Evolutionary conservation across 2,329 filamentous ascomycete genomes (phyloP), one percentile per base, ranked within the genome.

Genomic region (Coniochaeta ligniaria): DNA sequence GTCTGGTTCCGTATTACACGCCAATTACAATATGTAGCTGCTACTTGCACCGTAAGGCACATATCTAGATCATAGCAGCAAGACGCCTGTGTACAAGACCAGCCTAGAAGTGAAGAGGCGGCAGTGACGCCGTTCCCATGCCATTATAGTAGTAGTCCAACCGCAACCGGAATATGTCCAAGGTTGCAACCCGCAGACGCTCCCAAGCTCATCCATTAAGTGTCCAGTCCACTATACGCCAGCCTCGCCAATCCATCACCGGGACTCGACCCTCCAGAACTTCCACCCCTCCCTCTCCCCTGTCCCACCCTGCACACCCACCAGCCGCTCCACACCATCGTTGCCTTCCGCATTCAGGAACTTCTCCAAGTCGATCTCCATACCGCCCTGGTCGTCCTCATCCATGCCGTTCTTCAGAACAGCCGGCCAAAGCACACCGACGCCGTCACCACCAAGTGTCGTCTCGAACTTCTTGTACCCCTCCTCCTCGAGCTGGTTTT

Each of bases 381-480:
- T 91, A 26, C 92, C 92, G 36, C 91, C 91, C 64, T 91, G 85
- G 0, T 84, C 80, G 65, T 92, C 89, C 68, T 91, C 88, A 41
- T 89, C 86, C n/a, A 83, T 85, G 6, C 89, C 91, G 63, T 96
- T 96, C 72, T 91, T 91, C 28, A 97, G 78, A 0, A 97, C 89
- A 0, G 95, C 95, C 0, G 95, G 95, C 86, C 91, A 96, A 5
- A 99, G 82, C 1, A 99, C 92, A 41, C 95, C 95, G 1, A 99
- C 91, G 14, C 95, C 95, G 68, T 97, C 91, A 43, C 94, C 93
- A 4, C 93, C 95, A 0, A 99, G 83, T 0, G 91, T 97, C 0
- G 92, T 95, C 73, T 93, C 85, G 69, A 96, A 98, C 67, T 88
- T 89, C 67, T 86, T 82, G 72, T 95, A 99, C 1, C 90, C 90